Evolutionary conservation across 305 asterid species (phyloP), one percentile per base, ranked within the genome.

Genomic region (Plantago coronopus): DNA sequence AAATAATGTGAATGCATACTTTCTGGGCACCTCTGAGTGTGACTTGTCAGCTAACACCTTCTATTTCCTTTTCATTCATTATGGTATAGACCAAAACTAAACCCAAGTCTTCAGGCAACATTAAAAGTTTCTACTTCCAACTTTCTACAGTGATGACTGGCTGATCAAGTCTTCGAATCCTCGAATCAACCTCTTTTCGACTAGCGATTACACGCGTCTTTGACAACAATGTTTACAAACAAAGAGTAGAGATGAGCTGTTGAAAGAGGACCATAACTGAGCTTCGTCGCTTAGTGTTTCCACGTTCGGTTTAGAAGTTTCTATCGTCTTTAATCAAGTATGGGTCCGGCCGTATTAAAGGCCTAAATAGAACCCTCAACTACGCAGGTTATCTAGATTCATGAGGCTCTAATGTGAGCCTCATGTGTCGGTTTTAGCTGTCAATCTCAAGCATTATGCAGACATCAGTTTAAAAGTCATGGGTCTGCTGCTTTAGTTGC

Each of bases 1-100:
- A 68, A 71, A 69, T 64, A 70, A 63, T 73, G 58, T 25, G 57
- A 61, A 63, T 53, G 62, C 53, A 42, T 59, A 65, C 49, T 62
- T 72, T 53, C 20, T 8, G 40, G 12, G 9, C 40, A 34, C 9
- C 40, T 34, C 40, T 59, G 62, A 62, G 10, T 43, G 73, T 59
- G 83, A 69, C 76, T 47, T 47, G 45, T 67, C 54, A 71, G 65
- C 73, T 47, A 70, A 70, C 64, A 38, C 62, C 34, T 58, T 21
- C 46, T 16, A 38, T 55, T 50, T 19, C 55, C 63, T 48, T 50
- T 57, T 11, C 37, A 62, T 53, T 47, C 57, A 46, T 40, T 49
- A 21, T 53, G 14, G 44, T 61, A 27, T 15, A 51, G 38, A 7
- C 19, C 38, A 22, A 46, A 63, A 54, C 51, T 53, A 18, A 38